These are phyloP conservation scores for Conringia planisiliqua DNA, from an alignment of 345 rosid species.

Conservation along the genomic window DNA sequence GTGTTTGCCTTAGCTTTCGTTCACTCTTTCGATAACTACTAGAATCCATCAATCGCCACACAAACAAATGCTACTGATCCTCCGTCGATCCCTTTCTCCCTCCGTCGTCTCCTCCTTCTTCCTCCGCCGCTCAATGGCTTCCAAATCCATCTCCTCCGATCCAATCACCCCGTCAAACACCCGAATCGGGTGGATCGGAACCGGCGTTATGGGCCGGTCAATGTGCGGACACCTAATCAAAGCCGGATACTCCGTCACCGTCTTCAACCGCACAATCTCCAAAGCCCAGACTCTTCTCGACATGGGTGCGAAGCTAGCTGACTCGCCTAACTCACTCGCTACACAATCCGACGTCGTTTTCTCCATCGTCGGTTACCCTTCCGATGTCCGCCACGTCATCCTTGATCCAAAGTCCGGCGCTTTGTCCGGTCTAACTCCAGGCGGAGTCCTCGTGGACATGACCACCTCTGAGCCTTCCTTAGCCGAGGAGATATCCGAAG, in stretches of 20 bases:
- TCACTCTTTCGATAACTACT: background rate
- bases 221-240: slow-evolving; percentile 76
- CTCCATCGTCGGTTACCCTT: slow-evolving; percentile 91
- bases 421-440: slow-evolving; percentile 62
- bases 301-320: slow-evolving; percentile 65
- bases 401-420: slow-evolving; percentile 73
- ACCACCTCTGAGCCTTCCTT: slow-evolving; percentile 95
- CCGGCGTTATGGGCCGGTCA: slow-evolving; percentile 82
- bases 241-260: slow-evolving; percentile 75
- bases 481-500: slow-evolving; percentile 61
- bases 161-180: slow-evolving; percentile 54
- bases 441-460: slow-evolving; percentile 88
- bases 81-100: background rate
- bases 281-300: slow-evolving; percentile 77
- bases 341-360: slow-evolving; percentile 77
- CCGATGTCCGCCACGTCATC: slow-evolving; percentile 81
- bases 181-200: slow-evolving; percentile 90
- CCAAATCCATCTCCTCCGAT: slow-evolving; percentile 35
- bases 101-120: background rate
- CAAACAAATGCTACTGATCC: slow-evolving; percentile 19
- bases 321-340: slow-evolving; percentile 65
- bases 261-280: slow-evolving; percentile 82
- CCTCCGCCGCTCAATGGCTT: slow-evolving; percentile 67
- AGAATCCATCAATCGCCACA: slow-evolving; percentile 11
- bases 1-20: background rate